Base-by-base conservation (phyloP, 257 asterid species). In the Nicotiana paniculata region DNA sequence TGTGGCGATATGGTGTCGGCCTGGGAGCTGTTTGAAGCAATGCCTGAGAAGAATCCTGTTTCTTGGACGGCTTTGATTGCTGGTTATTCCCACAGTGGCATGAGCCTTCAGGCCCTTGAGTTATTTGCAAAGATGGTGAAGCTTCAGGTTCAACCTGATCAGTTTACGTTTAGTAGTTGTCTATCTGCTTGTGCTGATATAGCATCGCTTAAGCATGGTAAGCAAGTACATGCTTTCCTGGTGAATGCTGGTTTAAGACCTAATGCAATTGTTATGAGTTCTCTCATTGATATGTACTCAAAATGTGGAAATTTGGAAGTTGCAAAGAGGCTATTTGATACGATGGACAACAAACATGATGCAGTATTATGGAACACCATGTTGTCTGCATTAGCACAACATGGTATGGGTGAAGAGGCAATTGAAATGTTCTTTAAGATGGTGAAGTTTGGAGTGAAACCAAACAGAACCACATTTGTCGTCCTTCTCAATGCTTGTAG, bases 251-350 rank as follows among this genome's bases (percentile, higher is more conserved):
- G 93, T 43, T 77, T 88, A 58, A 90, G 87, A 84, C 94, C 91
- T 64, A 90, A 92, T 85, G 85, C 86, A 24, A 86, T 86, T 33
- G 90, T 91, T 80, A 46, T 87, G 80, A 94, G 95, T 84, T 85
- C 93, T 81, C 91, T 95, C 80, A 87, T 95, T 77, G 92, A 91
- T 84, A 92, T 92, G 97, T 93, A 95, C 74, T 87, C 96, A 10
- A 91, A 90, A 77, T 93, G 97, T 83, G 95, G 95, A 75, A 88
- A 84, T 84, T 81, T 93, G 81, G 85, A 80, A 65, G 70, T 77
- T 11, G 97, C 89, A 0, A 84, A 86, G 88, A 83, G 79, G 77
- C 92, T 91, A 63, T 93, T 93, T 62, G 83, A 84, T 24, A 24
- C 72, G 3, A 65, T 80, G 39, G 81, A 84, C 80, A 85, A 85